Evolutionary conservation across 179 eudicot genomes (phyloP), one percentile per base, ranked within the genome.

Genomic region (Spergularia azorica): DNA sequence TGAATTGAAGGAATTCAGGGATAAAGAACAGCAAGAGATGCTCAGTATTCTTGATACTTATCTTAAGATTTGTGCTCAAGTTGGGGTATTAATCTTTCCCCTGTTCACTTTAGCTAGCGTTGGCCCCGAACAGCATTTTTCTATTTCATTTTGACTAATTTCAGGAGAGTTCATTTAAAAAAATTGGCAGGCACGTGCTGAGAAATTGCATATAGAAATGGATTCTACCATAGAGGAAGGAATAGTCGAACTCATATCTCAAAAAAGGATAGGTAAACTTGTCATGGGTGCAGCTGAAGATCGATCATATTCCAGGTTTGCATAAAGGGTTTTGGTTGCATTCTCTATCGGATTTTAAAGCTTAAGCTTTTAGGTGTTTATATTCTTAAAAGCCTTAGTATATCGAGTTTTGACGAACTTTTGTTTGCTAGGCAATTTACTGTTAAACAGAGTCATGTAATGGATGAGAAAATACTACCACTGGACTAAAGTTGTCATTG

Each of bases 281-380:
- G 97, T 90, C 59, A 95, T 95, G 95, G 99, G 99, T 77, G 99
- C 93, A 38, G 97, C 97, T 13, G 90, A 90, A 12, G 90, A 90
- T 74, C 82, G 67, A 55, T 72, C 77, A 57, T 91, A 76, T 81
- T 88, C 96, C 52, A 91, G 86, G 97, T 93, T 61, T 9, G 52
- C 38, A 46, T 55, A 26, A 60, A 14, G 64, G 26, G 52, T n/a
- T n/a, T 60, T 46, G 11, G 15, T 32, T 39, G 70, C 70, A 38
- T 69, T 17, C 57, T 70, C 48, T 43, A 38, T 67, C 16, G 6
- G 60, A 48, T 17, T 52, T 63, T 43, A 36, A 46, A 43, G 38
- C 73, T 67, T 38, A 50, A 18, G 61, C 41, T 21, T 36, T 15
- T 41, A 9, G 65, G 6, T 61, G 13, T 20, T 56, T 58, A 58